These are phyloP conservation scores for Royoungia palumana DNA, from an alignment of 768 basidiomycete genomes.

Conservation along the genomic window DNA sequence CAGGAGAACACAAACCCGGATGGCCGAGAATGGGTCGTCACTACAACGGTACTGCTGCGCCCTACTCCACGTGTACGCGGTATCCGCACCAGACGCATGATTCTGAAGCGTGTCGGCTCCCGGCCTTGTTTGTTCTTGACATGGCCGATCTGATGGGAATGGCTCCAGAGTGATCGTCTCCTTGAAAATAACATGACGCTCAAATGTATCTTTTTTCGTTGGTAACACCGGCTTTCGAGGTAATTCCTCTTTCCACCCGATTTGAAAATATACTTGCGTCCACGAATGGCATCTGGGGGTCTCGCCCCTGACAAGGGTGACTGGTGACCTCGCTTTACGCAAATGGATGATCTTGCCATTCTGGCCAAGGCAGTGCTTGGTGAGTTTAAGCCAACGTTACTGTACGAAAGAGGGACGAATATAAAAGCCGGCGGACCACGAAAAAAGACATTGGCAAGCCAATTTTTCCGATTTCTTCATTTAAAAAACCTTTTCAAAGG, in stretches of 20 bases:
- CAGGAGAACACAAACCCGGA: constrained; percentile 1
- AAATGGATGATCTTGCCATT: constrained; percentile 16
- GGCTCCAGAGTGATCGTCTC: constrained; percentile 15
- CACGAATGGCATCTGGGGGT: constrained; percentile 10
- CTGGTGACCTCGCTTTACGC: constrained; percentile 5
- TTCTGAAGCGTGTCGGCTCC: constrained; percentile 16
- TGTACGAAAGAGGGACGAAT: neutral
- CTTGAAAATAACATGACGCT: neutral
- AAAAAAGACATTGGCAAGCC: neutral
- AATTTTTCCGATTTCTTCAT: neutral
- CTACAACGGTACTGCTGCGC: constrained; percentile 12
- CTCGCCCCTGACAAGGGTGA: constrained; percentile 17
- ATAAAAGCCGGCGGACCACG: neutral
- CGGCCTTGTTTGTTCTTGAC: neutral
- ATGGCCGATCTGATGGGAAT: neutral
- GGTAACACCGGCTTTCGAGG: constrained; percentile 16
- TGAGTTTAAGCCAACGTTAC: neutral
- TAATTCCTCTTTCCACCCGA: constrained; percentile 14
- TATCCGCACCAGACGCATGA: constrained; percentile 10
- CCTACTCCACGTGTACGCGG: constrained; percentile 3
- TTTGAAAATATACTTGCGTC: constrained; percentile 12
- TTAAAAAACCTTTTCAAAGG: constrained; percentile 4
- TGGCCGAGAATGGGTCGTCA: constrained; percentile 7
- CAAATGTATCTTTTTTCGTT: constrained; percentile 11
- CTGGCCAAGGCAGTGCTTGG: constrained; percentile 20